A percentile compares a stretch with the other conserved stretches of the same genome.
Conservation (phyloP, 1,284 basidiomycete genomes). For the Pyrrhoderma noxium region DNA sequence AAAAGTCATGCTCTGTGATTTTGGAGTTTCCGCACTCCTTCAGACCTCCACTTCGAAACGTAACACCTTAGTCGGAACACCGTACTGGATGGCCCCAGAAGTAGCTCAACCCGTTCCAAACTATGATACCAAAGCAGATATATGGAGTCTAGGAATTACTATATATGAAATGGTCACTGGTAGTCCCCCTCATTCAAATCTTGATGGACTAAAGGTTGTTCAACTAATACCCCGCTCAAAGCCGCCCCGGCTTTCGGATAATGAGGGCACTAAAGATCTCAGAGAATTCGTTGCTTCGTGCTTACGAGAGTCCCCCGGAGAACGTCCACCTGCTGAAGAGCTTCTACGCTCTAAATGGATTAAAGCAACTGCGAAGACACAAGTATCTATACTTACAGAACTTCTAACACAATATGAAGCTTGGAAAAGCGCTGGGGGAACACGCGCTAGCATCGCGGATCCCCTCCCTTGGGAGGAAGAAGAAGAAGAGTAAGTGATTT, state of each 20-base stretch:
- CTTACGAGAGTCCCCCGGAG: conserved; percentile 75
- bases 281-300: conserved; percentile 85
- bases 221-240: conserved; percentile 86
- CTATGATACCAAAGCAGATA: conserved; percentile 94
- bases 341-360: conserved; percentile 92
- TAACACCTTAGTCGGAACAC: conserved; percentile 92
- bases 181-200: conserved; percentile 83
- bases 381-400: conserved; percentile 74
- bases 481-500: conserved; percentile 40
- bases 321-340: conserved; percentile 88
- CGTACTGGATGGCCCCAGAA: conserved; percentile 99
- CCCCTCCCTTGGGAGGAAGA: conserved; percentile 67
- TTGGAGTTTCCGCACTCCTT: conserved; percentile 92
- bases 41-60: conserved; percentile 84
- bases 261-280: conserved; percentile 77
- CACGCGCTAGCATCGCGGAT: conserved; percentile 72
- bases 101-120: conserved; percentile 82
- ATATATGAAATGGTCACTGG: conserved; percentile 94
- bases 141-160: conserved; percentile 95
- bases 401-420: conserved; percentile 69
- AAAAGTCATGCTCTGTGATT: conserved; percentile 92
- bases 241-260: conserved; percentile 75
- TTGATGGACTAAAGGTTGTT: conserved; percentile 80
- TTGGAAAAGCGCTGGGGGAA: conserved; percentile 77
- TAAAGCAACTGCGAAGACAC: conserved; percentile 64